Conservation (phyloP, 306 rosid species). For the Casuarina equisetifolia region DNA sequence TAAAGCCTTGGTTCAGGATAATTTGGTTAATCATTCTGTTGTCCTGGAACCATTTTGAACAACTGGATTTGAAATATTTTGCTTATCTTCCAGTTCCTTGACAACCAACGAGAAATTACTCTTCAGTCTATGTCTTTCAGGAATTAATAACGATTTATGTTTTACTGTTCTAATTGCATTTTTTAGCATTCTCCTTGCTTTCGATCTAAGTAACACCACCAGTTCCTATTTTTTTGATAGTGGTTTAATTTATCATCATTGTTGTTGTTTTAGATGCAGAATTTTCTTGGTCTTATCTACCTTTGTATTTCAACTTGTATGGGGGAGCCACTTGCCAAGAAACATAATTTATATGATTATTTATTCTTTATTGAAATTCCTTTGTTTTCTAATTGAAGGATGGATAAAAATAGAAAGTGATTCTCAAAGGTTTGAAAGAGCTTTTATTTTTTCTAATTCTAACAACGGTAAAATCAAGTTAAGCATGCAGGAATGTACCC, state of each 20-base stretch:
- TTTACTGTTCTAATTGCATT: not conserved
- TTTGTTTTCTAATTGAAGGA: not conserved
- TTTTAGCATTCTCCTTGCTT: not conserved
- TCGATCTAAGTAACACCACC: not conserved
- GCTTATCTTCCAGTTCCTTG: not conserved
- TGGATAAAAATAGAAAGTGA: not conserved
- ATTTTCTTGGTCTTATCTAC: not conserved
- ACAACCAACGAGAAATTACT: not conserved
- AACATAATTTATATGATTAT: not conserved
- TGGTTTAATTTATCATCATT: not conserved
- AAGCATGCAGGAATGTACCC: not conserved
- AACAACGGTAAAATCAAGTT: not conserved
- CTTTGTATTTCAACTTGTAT: not conserved
- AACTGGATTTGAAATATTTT: not conserved
- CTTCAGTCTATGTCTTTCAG: not conserved
- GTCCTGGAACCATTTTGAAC: not conserved
- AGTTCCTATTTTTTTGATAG: not conserved
- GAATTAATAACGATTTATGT: not conserved
- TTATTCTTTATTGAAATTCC: not conserved
- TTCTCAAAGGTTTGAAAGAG: not conserved
- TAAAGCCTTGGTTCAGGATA: not conserved
- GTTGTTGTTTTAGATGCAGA: not conserved
- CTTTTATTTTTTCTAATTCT: not conserved
- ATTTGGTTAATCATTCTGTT: not conserved
- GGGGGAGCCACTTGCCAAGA: too few relatives aligned